Evolutionary conservation across 768 basidiomycete species (phyloP).

Genomic region (Naganishia antarctica): DNA sequence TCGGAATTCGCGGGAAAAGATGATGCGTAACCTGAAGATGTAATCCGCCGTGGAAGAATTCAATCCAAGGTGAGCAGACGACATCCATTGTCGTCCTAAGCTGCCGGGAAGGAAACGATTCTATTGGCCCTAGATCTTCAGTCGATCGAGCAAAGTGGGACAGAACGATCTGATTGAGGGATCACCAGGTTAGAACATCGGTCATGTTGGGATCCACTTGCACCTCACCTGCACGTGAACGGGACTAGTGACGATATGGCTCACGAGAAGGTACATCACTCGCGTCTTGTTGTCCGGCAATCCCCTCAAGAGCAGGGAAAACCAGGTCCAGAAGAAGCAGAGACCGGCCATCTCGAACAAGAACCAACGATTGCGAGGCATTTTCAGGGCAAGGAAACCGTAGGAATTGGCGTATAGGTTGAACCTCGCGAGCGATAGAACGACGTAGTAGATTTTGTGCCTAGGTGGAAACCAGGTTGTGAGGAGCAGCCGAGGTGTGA

Average conservation of each 20-base stretch:
- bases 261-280: slow-evolving; percentile 72
- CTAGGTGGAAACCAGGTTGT: slow-evolving; percentile 32
- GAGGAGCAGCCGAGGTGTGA: neutral
- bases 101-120: slow-evolving; percentile 90
- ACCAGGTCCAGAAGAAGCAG: slow-evolving; percentile 87
- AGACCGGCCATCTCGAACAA: slow-evolving; percentile 67
- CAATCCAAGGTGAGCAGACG: slow-evolving; percentile 73
- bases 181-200: too few relatives aligned
- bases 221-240: slow-evolving; percentile 80
- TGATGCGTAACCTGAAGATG: slow-evolving; percentile 97
- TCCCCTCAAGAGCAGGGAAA: slow-evolving; percentile 62
- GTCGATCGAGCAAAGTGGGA: slow-evolving; percentile 97
- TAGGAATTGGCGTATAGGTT: slow-evolving; percentile 92
- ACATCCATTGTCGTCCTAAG: slow-evolving; percentile 97
- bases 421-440: slow-evolving; percentile 85
- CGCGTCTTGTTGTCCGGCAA: slow-evolving; percentile 68
- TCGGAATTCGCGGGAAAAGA: slow-evolving; percentile 87
- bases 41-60: slow-evolving; percentile 92
- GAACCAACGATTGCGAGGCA: slow-evolving; percentile 60
- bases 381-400: slow-evolving; percentile 54
- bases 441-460: slow-evolving; percentile 84
- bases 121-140: slow-evolving; percentile 77
- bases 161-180: slow-evolving; percentile 66
- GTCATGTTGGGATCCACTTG: too few relatives aligned
- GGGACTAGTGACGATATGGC: slow-evolving; percentile 79